These are phyloP conservation scores for Gentiana macrophylla DNA, from an alignment of 257 asterid genomes.

Conservation along the genomic window DNA sequence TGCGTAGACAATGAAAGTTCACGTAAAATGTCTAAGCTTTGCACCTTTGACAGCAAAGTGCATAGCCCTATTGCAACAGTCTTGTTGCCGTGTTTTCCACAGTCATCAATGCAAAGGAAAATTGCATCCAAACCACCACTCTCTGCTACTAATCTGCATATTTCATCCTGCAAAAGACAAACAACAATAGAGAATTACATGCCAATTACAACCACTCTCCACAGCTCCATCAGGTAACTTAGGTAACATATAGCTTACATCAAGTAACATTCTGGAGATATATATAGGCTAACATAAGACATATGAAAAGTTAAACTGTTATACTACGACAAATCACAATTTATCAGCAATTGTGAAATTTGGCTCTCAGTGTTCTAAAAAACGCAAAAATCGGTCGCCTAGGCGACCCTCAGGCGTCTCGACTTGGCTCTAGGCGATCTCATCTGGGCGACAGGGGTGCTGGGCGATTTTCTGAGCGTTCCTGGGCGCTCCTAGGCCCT, in stretches of 20 bases:
- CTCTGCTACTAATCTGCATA: slow-evolving; percentile 74
- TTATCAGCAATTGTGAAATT: no score
- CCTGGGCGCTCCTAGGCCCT: no score
- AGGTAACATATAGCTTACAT: neutral
- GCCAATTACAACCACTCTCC: neutral
- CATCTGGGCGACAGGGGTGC: no score
- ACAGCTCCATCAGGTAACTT: neutral
- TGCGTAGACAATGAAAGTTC: no score
- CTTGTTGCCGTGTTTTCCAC: slow-evolving; percentile 52
- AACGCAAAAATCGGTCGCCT: no score
- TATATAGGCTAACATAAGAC: no score
- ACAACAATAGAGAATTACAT: neutral
- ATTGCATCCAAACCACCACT: slow-evolving; percentile 72
- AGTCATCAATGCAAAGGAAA: slow-evolving; percentile 60
- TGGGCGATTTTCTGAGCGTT: no score
- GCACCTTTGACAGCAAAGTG: slow-evolving; percentile 79
- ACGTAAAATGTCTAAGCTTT: slow-evolving; percentile 7
- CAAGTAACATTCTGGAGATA: no score
- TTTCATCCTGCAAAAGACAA: slow-evolving; percentile 62
- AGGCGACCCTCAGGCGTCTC: no score
- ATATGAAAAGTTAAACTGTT: slow-evolving; percentile 1
- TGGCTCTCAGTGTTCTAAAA: no score
- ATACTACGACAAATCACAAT: no score
- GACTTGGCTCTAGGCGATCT: no score
- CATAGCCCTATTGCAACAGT: slow-evolving; percentile 65